A percentile compares a stretch with the other conserved stretches of the same genome.
phyloP scores from a whole-genome alignment of 2,329 filamentous ascomycete species.

The Bipolaris oryzae region DNA sequence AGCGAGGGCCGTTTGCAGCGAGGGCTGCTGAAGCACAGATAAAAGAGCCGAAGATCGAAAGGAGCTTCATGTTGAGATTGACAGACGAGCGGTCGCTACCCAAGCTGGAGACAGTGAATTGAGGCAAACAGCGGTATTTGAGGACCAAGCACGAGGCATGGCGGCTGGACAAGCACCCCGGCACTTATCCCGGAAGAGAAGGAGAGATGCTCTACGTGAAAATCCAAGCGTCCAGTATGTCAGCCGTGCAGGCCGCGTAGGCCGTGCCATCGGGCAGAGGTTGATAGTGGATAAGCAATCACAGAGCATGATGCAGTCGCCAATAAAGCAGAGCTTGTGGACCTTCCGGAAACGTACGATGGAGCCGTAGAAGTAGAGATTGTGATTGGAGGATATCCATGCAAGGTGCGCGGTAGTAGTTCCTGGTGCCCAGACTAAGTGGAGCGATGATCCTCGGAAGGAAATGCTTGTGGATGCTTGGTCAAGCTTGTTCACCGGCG shows the following conservation, averaged over 20 bases:
- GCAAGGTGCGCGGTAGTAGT: conserved; percentile 10
- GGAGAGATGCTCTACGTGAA: conserved; percentile 8
- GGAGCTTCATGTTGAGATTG: conserved; percentile 41
- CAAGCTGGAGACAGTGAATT: neutral
- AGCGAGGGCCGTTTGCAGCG: conserved; percentile 36
- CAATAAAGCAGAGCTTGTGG: conserved; percentile 2
- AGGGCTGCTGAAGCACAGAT: conserved; percentile 40
- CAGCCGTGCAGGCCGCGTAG: conserved; percentile 1
- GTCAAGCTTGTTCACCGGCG: conserved; percentile 4
- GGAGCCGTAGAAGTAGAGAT: conserved; percentile 1
- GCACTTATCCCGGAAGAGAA: conserved; percentile 28
- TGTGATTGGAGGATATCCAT: neutral
- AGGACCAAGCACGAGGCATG: conserved; percentile 19
- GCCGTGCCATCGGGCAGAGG: conserved; percentile 8
- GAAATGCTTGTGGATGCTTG: conserved; percentile 28
- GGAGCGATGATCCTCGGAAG: conserved; percentile 19
- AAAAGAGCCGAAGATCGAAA: conserved; percentile 33
- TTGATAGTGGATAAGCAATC: conserved; percentile 2
- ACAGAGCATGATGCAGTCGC: conserved; percentile 17
- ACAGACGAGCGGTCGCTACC: conserved; percentile 12
- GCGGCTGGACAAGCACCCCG: conserved; percentile 12
- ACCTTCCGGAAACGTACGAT: conserved; percentile 23
- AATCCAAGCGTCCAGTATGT: neutral
- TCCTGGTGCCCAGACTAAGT: conserved; percentile 3
- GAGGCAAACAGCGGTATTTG: conserved; percentile 24